Percentiles rank a stretch among this genome's conserved stretches.
Evolutionary conservation across 768 basidiomycete species (phyloP).

Genomic region (Trametes punicea): DNA sequence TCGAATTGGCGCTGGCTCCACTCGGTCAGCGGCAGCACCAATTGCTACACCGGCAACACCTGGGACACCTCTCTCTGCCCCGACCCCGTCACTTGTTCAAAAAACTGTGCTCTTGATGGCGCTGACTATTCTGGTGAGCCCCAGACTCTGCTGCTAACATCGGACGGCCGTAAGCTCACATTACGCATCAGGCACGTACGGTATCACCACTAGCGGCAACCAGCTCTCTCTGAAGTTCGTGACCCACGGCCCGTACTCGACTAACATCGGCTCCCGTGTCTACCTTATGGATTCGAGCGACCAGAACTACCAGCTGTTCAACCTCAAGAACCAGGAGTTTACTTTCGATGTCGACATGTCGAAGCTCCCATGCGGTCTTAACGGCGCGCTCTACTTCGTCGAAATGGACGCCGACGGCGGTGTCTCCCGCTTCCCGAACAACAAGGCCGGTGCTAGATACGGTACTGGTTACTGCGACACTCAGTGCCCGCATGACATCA

Average conservation of each 20-base stretch:
- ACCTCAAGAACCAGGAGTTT: slow-evolving; percentile 51
- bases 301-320: slow-evolving; percentile 42
- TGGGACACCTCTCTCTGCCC: slow-evolving; percentile 34
- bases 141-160: background rate
- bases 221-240: slow-evolving; percentile 49
- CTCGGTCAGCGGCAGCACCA: slow-evolving; percentile 27
- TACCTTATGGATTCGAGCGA: slow-evolving; percentile 46
- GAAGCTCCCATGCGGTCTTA: slow-evolving; percentile 52
- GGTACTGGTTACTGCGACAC: slow-evolving; percentile 61
- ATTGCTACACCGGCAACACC: slow-evolving; percentile 37
- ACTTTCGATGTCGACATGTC: slow-evolving; percentile 56
- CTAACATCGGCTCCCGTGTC: slow-evolving; percentile 29
- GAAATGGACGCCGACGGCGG: slow-evolving; percentile 57
- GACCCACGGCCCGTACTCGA: slow-evolving; percentile 29
- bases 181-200: slow-evolving; percentile 39
- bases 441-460: slow-evolving; percentile 55
- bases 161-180: background rate
- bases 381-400: slow-evolving; percentile 55
- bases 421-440: slow-evolving; percentile 40
- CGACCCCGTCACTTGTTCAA: slow-evolving; percentile 30
- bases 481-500: slow-evolving; percentile 51
- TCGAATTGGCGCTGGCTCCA: slow-evolving; percentile 38
- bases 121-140: slow-evolving; percentile 26
- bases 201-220: slow-evolving; percentile 46
- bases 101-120: slow-evolving; percentile 35